A percentile compares a stretch with the other conserved stretches of the same genome.
Conservation (phyloP, 2,329 filamentous ascomycete species). For the Endocalyx cinctus region DNA sequence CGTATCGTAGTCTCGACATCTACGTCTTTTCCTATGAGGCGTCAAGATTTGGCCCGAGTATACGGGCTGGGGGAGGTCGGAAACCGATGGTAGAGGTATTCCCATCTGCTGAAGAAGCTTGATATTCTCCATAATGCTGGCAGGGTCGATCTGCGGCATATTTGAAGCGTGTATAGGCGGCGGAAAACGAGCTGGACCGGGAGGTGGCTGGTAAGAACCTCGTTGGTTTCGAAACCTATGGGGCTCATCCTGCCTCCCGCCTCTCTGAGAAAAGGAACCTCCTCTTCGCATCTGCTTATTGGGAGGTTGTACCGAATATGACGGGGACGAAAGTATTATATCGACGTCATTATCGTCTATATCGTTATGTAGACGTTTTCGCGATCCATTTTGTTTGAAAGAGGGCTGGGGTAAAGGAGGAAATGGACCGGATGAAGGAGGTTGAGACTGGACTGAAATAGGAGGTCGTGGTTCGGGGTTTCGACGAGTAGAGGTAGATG, state of each 20-base stretch:
- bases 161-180: constrained; percentile 16
- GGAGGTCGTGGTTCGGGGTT: too few relatives aligned
- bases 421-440: constrained; percentile 11
- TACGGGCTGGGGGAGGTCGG: constrained; percentile 29
- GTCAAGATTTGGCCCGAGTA: constrained; percentile 17
- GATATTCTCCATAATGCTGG: constrained; percentile 57
- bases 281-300: constrained; percentile 59
- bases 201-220: constrained; percentile 10
- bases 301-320: constrained; percentile 35
- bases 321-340: constrained; percentile 22
- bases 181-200: constrained; percentile 15
- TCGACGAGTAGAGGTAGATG: too few relatives aligned
- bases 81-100: constrained; percentile 40
- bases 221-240: constrained; percentile 26
- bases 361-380: constrained; percentile 55
- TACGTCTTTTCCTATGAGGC: constrained; percentile 35
- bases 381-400: constrained; percentile 24
- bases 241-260: constrained; percentile 30
- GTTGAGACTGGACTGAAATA: constrained; percentile 9
- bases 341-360: constrained; percentile 38
- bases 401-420: constrained; percentile 6
- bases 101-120: constrained; percentile 57
- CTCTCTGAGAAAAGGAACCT: constrained; percentile 30
- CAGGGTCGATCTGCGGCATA: constrained; percentile 50
- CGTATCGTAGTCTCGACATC: constrained; percentile 67